Evolutionary conservation across 1,284 basidiomycete genomes (phyloP).

Genomic region (Ceraceosorus bombacis): DNA sequence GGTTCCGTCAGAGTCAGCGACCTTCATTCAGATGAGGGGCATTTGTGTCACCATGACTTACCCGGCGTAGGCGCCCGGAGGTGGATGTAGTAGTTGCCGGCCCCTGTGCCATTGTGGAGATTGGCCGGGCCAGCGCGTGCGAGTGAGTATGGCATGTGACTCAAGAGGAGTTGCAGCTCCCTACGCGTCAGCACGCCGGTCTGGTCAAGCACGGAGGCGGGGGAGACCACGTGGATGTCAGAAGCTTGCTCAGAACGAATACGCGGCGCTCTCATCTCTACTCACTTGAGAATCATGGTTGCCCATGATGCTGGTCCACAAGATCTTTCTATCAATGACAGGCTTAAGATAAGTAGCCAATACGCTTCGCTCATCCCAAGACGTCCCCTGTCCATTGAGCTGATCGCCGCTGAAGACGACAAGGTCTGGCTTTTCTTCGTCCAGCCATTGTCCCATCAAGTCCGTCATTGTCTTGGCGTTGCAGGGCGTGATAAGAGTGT

Average conservation of each 20-base stretch:
- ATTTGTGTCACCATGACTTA: too few relatives aligned
- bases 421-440: constrained; percentile 76
- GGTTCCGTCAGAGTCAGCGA: too few relatives aligned
- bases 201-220: constrained; percentile 12
- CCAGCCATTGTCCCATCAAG: constrained; percentile 47
- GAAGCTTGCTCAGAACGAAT: too few relatives aligned
- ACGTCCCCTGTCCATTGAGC: constrained; percentile 61
- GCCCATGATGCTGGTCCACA: constrained; percentile 80
- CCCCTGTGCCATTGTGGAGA: constrained; percentile 66
- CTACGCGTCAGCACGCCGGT: constrained; percentile 25
- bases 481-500: constrained; percentile 19
- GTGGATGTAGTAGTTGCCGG: constrained; percentile 18
- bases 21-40: too few relatives aligned
- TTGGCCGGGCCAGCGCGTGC: constrained; percentile 69
- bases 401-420: constrained; percentile 58
- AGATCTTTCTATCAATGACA: constrained; percentile 66
- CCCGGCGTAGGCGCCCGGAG: constrained; percentile 13
- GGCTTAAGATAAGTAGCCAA: constrained; percentile 76
- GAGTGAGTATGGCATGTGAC: constrained; percentile 73
- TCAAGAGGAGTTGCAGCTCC: constrained; percentile 60
- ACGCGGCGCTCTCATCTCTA: too few relatives aligned
- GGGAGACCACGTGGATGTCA: too few relatives aligned
- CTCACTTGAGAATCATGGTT: constrained; percentile 59
- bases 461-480: constrained; percentile 31
- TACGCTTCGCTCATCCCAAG: constrained; percentile 77